phyloP scores from a whole-genome alignment of 306 rosid genomes.

The Begonia loranthoides region DNA sequence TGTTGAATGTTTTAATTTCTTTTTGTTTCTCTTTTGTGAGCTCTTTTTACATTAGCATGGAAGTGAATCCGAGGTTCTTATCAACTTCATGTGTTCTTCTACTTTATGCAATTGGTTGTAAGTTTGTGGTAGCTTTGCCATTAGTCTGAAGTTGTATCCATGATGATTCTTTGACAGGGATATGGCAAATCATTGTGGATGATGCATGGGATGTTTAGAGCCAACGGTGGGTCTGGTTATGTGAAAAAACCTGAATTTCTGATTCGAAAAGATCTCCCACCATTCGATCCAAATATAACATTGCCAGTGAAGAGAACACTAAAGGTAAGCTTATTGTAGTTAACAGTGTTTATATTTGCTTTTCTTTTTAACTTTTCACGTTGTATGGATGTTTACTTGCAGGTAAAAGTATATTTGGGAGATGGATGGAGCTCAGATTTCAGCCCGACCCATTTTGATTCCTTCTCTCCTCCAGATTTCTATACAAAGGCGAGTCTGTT shows the following conservation, averaged over 20 bases:
- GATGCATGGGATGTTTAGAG: conserved; percentile 91
- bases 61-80: too few species aligned
- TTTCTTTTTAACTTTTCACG: conserved; percentile 17
- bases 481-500: conserved; percentile 48
- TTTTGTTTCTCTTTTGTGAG: not conserved
- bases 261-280: conserved; percentile 23
- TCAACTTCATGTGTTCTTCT: too few species aligned
- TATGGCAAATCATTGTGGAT: conserved; percentile 58
- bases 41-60: not conserved
- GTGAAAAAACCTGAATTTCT: conserved; percentile 68
- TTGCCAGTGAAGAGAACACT: conserved; percentile 38
- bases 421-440: conserved; percentile 46
- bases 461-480: conserved; percentile 81
- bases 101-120: too few species aligned
- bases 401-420: conserved; percentile 66
- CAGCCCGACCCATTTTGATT: conserved; percentile 36
- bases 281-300: conserved; percentile 51
- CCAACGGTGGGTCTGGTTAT: conserved; percentile 86
- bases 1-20: not conserved
- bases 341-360: conserved; percentile 7
- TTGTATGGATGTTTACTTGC: conserved; percentile 9
- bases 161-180: conserved; percentile 31
- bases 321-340: conserved; percentile 31
- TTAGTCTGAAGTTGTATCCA: too few species aligned
- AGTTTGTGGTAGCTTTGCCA: too few species aligned